Base-by-base conservation (phyloP, 768 basidiomycete species). In the Symmetrospora coprosmae region DNA sequence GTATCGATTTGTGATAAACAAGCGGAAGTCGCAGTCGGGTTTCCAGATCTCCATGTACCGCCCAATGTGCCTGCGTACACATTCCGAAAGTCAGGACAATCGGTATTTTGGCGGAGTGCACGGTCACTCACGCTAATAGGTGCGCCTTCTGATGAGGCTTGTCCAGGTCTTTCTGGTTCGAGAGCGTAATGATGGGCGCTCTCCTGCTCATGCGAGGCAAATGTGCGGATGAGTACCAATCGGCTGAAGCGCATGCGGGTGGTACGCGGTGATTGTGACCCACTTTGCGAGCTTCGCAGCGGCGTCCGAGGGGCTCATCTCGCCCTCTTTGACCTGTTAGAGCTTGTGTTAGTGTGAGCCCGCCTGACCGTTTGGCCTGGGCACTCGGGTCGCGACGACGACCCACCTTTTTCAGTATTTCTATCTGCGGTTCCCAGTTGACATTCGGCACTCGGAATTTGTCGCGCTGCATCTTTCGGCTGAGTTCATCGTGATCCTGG, bases 31-130 rank as follows among this genome's bases (percentile, higher is more conserved):
- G 40, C 40, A 23, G 9, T 58, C 55, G n/a, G 55, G 55, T 27
- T 11, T 19, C 41, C 41, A 58, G 13, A 58, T 21, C 55, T 58
- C 55, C 30, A 58, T 31, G 27, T 58, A 58, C 4, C 55, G 55
- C 30, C 46, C 40, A n/a, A 46, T 25, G 46, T 58, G 55, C 21
- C 55, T 58, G 31, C 21, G 25, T 4, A 14, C 3, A 27, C 2
- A 3, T 31, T 30, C 11, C 8, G 41, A 4, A 7, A 33, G 31
- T 46, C 40, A 50, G 11, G 4, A 19, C 25, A 5, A 7, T 2
- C 14, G 55, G 17, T 8, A 30, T 8, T 31, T 4, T 46, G 11
- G 4, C 16, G 25, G 19, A 21, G 5, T 27, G 39, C 43, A 30
- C 34, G n/a, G 16, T 7, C 4, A 58, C 55, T 25, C 4, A 58